Evolutionary conservation across 2,329 filamentous ascomycete species (phyloP), one percentile per base, ranked within the genome.

Genomic region (Aspergillus latus): DNA sequence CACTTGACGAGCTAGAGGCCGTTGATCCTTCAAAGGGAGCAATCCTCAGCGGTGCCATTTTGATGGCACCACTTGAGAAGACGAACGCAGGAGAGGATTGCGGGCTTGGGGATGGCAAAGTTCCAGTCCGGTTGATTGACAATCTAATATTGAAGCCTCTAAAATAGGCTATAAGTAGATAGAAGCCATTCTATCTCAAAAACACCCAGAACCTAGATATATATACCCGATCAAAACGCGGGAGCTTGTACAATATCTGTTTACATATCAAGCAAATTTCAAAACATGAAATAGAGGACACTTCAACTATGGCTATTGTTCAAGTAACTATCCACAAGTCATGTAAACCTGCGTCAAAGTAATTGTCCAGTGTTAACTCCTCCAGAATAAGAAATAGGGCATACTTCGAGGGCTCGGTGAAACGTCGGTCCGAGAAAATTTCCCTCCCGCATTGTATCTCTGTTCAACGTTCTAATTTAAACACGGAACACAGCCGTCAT

Each of bases 11-110:
- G 74, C 67, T 96, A 1, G 81, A 88, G 0, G 71, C 76, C 10
- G 82, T 97, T 1, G 89, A 96, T 66, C 79, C 82, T 0, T 74
- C 76, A 0, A 84, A 79, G 61, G 93, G 93, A 1, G 92, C 88
- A 0, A 88, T 99, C 36, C 74, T 99, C 56, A 97, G 93, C 70
- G 92, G 90, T 3, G 94, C 94, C 0, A 79, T 99, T 56, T 93
- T 90, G 76, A 96, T 99, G 88, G 71, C 90, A 46, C 89, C 92
- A 0, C 78, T 96, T 1, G 89, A 95, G 68, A 81, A 84, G 50
- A 80, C 87, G 0, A 81, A 79, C 48, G 76, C 84, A 5, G 89
- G 83, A 0, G 92, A 97, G 72, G 86, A 92, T 62, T 73, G 80
- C 29, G 84, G 84, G 3, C 73, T 92, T 28, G 92, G 92, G 3